Evolutionary conservation across 2,329 filamentous ascomycete species (phyloP).

Genomic region (Fonsecaea erecta): DNA sequence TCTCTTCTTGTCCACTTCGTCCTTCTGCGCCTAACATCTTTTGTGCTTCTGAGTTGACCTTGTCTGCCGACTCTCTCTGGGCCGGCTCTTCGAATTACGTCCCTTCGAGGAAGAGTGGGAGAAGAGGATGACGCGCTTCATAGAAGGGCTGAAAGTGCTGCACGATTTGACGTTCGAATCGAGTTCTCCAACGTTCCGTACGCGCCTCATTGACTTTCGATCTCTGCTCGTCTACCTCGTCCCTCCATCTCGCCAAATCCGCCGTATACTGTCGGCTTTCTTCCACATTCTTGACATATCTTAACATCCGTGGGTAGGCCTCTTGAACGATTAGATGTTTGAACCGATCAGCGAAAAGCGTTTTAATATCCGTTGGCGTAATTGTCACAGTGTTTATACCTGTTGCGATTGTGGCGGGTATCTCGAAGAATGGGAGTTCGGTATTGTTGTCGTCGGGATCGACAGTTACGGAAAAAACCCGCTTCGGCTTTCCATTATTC

Average conservation of each 20-base stretch:
- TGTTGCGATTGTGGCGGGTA: not conserved
- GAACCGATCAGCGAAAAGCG: not conserved
- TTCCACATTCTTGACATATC: not conserved
- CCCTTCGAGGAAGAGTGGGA: too few species aligned
- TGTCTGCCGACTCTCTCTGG: too few species aligned
- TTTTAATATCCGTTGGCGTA: not conserved
- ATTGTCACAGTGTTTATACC: not conserved
- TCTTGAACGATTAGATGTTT: not conserved
- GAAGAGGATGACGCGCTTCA: too few species aligned
- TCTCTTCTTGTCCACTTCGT: too few species aligned
- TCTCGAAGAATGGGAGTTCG: slow-evolving; percentile 2
- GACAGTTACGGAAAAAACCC: not conserved
- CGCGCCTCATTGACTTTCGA: too few species aligned
- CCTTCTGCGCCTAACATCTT: too few species aligned
- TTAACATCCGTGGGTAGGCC: not conserved
- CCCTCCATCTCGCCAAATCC: not conserved
- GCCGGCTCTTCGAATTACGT: too few species aligned
- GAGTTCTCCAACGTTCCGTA: too few species aligned
- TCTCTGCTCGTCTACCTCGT: not conserved
- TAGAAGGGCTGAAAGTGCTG: too few species aligned
- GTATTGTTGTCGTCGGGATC: not conserved
- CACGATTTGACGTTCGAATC: not conserved
- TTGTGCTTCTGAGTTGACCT: too few species aligned
- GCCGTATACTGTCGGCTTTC: not conserved
- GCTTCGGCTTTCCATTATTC: not conserved